These are phyloP conservation scores for Clitopilus passeckerianus DNA, from an alignment of 768 basidiomycete species.

Conservation along the genomic window DNA sequence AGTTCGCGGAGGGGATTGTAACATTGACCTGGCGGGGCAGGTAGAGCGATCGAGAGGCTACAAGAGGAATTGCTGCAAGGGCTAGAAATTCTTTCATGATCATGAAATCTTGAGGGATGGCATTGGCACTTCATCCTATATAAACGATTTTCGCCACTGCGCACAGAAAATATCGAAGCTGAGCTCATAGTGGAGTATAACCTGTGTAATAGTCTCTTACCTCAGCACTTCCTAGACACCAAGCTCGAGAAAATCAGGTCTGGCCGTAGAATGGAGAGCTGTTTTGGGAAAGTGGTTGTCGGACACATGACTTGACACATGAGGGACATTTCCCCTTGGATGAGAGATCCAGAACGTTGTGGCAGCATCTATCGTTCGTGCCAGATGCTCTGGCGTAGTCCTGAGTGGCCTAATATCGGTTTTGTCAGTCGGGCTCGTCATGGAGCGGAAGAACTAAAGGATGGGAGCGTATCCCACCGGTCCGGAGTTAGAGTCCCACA, in stretches of 20 bases:
- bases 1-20: neutral
- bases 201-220: neutral
- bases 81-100: neutral
- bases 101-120: neutral
- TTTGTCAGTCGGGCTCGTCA: no score
- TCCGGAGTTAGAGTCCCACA: no score
- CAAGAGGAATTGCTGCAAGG: neutral
- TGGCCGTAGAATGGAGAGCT: no score
- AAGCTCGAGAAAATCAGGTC: neutral
- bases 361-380: no score
- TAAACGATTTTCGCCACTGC: neutral
- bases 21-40: neutral
- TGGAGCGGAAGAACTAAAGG: no score
- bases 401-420: no score
- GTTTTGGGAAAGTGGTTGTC: no score
- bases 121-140: neutral
- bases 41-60: neutral
- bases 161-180: neutral
- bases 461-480: no score
- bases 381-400: no score
- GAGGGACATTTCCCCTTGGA: no score
- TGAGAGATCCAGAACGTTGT: no score
- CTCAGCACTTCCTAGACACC: neutral
- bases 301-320: no score
- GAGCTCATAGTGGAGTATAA: neutral